Evolutionary conservation across 2,329 filamentous ascomycete genomes (phyloP).

Genomic region (Davidsoniella eucalypti): DNA sequence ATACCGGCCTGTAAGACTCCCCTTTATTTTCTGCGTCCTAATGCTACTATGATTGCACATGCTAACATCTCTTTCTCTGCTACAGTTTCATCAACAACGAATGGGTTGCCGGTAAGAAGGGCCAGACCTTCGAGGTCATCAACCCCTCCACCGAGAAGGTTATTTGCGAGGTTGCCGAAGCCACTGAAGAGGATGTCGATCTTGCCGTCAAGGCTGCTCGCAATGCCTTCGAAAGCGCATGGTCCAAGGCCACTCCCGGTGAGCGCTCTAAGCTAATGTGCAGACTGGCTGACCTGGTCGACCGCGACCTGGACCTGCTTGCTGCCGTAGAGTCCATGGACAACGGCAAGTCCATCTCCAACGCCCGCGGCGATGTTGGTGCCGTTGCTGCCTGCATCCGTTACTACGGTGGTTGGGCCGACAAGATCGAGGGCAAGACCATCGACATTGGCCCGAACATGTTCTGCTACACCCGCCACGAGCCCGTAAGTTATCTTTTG

Average conservation of each 20-base stretch:
- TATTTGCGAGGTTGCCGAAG: slow-evolving; percentile 25
- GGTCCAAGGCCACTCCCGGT: slow-evolving; percentile 25
- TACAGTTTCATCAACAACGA: slow-evolving; percentile 81
- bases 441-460: slow-evolving; percentile 26
- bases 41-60: background rate
- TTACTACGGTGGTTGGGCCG: slow-evolving; percentile 26
- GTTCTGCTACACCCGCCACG: slow-evolving; percentile 28
- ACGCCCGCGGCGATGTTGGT: slow-evolving; percentile 23
- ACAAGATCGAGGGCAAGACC: slow-evolving; percentile 26
- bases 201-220: slow-evolving; percentile 31
- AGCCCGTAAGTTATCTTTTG: slow-evolving; percentile 21
- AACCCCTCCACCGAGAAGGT: slow-evolving; percentile 17
- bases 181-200: slow-evolving; percentile 30
- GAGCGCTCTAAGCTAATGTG: slow-evolving; percentile 27
- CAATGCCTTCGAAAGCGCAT: slow-evolving; percentile 28
- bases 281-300: slow-evolving; percentile 29
- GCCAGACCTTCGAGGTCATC: slow-evolving; percentile 14
- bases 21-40: background rate
- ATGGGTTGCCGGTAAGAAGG: slow-evolving; percentile 36
- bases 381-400: slow-evolving; percentile 24
- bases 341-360: slow-evolving; percentile 27
- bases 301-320: slow-evolving; percentile 25
- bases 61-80: slow-evolving; percentile 3
- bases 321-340: slow-evolving; percentile 28
- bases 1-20: slow-evolving; percentile 41